These are phyloP conservation scores for Arabidopsis suecica DNA, from an alignment of 345 rosid species.

Conservation along the genomic window DNA sequence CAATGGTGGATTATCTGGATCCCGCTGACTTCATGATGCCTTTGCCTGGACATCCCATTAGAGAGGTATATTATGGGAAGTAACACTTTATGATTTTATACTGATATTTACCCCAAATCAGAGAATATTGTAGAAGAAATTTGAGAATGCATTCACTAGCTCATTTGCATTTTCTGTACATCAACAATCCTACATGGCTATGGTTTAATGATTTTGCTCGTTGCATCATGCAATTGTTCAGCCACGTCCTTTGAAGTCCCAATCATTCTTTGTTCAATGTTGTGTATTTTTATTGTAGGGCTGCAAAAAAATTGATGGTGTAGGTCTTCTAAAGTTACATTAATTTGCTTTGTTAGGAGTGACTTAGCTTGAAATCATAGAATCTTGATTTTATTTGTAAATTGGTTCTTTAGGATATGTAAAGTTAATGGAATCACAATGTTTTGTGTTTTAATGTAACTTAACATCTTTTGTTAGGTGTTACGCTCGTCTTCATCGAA, in stretches of 20 bases:
- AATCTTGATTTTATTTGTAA: not conserved
- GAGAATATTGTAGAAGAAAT: too few species aligned
- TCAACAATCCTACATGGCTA: not conserved
- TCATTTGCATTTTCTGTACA: not conserved
- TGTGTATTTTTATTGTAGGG: slow-evolving; percentile 50
- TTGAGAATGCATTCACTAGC: not conserved
- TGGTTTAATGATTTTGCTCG: not conserved
- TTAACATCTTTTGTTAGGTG: too few species aligned
- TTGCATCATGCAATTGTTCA: not conserved
- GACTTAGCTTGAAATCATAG: too few species aligned
- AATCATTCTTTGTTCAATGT: not conserved
- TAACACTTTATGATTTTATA: not conserved
- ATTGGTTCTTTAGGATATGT: not conserved
- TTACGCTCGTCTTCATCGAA: too few species aligned
- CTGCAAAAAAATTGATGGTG: slow-evolving; percentile 73
- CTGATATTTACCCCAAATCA: not conserved
- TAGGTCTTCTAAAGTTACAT: too few species aligned
- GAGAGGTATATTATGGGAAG: slow-evolving; percentile 61
- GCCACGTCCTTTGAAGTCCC: not conserved
- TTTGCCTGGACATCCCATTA: slow-evolving; percentile 90
- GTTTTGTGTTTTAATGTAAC: not conserved
- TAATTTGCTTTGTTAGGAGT: too few species aligned
- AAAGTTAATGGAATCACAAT: slow-evolving; percentile 24
- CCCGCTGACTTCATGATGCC: slow-evolving; percentile 90
- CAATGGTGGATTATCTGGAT: slow-evolving; percentile 92